Base-by-base conservation (phyloP, 805 yeast species). In the Metschnikowia kunwiensis region DNA sequence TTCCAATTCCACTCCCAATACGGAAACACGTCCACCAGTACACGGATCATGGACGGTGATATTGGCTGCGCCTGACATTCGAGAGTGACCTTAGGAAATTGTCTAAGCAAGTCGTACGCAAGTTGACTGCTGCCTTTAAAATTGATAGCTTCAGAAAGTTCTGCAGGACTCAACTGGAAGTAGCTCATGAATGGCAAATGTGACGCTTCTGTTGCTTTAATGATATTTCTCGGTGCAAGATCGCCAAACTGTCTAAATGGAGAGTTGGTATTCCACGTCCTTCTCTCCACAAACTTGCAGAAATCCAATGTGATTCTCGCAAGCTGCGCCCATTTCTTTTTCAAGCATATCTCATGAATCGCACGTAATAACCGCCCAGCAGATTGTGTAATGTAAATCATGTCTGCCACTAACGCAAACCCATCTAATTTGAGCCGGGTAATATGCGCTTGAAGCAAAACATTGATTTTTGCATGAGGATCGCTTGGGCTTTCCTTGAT, bases 321-420 rank as follows among this genome's bases (percentile, higher is more conserved):
- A 10, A 83, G 57, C 14, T 66, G 55, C 0, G 96, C 72, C 94
- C 95, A 88, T 8, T 74, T 72, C 46, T 80, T 84, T 35, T 72
- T 68, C 30, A 85, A 48, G 7, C 85, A 75, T 22, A 93, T 76
- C 53, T 91, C 96, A 55, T 75, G 79, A 44, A 94, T 74, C 0
- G 97, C 97, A 39, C 97, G 65, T 38, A 89, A 67, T 24, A 93
- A 60, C 54, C 99, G 74, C 3, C 94, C 91, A 1, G 96, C 97
- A 26, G 94, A 86, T 58, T 93, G 97, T 0, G 93, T 84, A 26
- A 93, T 78, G 55, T 86, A 93, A 3, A 86, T 72, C 96, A 89
- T 87, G 64, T 93, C 99, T 0, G 96, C 79, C 73, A 83, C 78
- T 42, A 94, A 61, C 0, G 97, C 96, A 63, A 86, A 86, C 0